Evolutionary conservation across 805 yeast species (phyloP).

Genomic region (Schwanniomyces sp.): DNA sequence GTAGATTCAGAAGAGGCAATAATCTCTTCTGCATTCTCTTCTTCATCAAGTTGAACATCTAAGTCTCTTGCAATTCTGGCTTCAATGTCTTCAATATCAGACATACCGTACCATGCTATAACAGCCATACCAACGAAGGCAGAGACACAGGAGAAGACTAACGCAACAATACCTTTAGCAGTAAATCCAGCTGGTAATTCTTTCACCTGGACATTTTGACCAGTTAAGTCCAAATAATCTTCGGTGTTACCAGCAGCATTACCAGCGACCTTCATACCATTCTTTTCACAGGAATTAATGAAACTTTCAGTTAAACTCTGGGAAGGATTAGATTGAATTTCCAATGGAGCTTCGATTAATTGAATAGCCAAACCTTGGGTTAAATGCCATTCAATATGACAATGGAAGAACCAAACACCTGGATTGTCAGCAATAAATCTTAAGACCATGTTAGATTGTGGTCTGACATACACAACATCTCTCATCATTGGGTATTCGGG

Average conservation of each 20-base stretch:
- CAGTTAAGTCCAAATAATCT: conserved; percentile 65
- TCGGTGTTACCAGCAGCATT: conserved; percentile 86
- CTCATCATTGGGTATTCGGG: conserved; percentile 65
- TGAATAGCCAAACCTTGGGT: conserved; percentile 77
- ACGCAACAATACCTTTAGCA: conserved; percentile 90
- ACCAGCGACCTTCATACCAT: conserved; percentile 57
- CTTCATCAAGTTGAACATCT: conserved; percentile 43
- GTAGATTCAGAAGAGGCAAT: neutral
- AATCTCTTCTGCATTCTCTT: conserved; percentile 14
- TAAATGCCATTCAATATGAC: conserved; percentile 86
- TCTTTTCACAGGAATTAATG: conserved; percentile 57
- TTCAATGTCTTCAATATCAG: conserved; percentile 74
- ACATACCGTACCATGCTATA: conserved; percentile 81
- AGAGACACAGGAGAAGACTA: conserved; percentile 85
- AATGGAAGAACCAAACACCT: conserved; percentile 93
- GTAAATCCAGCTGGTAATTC: conserved; percentile 87
- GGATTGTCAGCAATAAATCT: conserved; percentile 85
- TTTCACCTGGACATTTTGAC: conserved; percentile 68
- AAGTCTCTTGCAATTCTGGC: conserved; percentile 58
- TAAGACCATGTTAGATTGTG: conserved; percentile 65
- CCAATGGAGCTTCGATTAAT: conserved; percentile 68
- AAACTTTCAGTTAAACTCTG: conserved; percentile 66
- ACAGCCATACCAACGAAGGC: conserved; percentile 80
- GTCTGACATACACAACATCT: conserved; percentile 69
- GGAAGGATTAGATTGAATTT: conserved; percentile 35